Percentiles rank a stretch among this genome's conserved stretches.
These are phyloP conservation scores for Mortierella hygrophila DNA, from an alignment of 192 early-diverging fungal genomes.

Conservation along the genomic window DNA sequence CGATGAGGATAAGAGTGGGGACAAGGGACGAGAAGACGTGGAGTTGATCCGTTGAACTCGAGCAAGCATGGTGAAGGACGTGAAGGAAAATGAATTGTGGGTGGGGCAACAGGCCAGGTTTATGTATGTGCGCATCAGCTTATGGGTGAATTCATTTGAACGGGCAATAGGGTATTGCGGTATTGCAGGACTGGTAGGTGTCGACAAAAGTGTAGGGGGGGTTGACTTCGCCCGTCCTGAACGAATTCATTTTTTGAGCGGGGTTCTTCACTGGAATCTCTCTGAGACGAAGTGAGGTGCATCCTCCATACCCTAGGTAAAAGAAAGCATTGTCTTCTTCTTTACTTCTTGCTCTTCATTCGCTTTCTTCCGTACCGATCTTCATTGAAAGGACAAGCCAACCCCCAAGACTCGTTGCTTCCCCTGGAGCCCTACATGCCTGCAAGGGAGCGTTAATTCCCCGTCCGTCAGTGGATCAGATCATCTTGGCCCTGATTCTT, in stretches of 20 bases:
- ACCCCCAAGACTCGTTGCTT: too few species aligned
- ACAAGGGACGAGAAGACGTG: not conserved
- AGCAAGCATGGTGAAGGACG: not conserved
- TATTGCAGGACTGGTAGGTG: not conserved
- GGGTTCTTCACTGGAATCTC: not conserved
- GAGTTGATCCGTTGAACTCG: slow-evolving; percentile 1
- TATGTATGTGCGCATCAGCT: not conserved
- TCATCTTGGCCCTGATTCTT: not conserved
- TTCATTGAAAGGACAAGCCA: too few species aligned
- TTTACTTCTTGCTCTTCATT: too few species aligned
- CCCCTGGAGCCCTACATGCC: not conserved
- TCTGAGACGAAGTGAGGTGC: not conserved
- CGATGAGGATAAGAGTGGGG: not conserved
- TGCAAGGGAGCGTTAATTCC: not conserved
- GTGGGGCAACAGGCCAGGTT: slow-evolving; percentile 9
- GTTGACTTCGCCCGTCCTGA: slow-evolving; percentile 17
- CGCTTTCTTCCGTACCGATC: too few species aligned
- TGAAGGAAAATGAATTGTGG: slow-evolving; percentile 8
- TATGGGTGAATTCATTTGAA: slow-evolving; percentile 20
- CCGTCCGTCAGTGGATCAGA: not conserved
- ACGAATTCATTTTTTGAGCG: not conserved
- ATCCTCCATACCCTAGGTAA: not conserved
- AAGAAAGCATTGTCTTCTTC: too few species aligned
- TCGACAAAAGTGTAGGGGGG: not conserved
- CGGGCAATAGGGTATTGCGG: slow-evolving; percentile 1